Percentiles rank a stretch among this genome's conserved stretches.
phyloP scores from a whole-genome alignment of 2,329 filamentous ascomycete genomes.

The Paraphoma sp. region DNA sequence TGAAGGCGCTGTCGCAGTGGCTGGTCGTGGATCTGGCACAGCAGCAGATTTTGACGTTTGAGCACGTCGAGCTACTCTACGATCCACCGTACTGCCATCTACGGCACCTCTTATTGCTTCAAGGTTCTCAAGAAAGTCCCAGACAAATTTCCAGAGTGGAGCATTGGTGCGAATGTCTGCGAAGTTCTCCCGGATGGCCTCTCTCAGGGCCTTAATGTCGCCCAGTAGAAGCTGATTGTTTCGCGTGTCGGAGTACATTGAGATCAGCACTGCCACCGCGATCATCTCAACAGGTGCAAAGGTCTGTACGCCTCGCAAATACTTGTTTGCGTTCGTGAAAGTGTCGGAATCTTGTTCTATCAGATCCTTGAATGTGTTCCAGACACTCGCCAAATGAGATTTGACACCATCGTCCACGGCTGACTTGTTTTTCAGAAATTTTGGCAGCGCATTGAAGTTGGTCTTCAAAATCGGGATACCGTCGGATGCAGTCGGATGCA shows the following conservation, averaged over 20 bases:
- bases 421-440: constrained; percentile 33
- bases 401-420: constrained; percentile 37
- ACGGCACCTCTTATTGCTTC: constrained; percentile 32
- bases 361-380: constrained; percentile 38
- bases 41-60: neutral
- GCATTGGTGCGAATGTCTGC: constrained; percentile 37
- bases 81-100: constrained; percentile 26
- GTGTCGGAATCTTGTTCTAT: constrained; percentile 30
- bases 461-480: constrained; percentile 35
- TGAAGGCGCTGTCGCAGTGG: neutral
- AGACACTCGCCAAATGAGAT: constrained; percentile 42
- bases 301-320: constrained; percentile 33
- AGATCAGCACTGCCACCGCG: constrained; percentile 42
- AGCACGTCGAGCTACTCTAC: neutral
- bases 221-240: constrained; percentile 36
- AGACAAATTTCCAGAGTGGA: constrained; percentile 36
- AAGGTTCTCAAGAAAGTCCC: constrained; percentile 40
- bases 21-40: neutral
- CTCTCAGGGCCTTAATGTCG: constrained; percentile 37
- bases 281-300: constrained; percentile 49
- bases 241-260: constrained; percentile 34
- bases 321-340: constrained; percentile 38
- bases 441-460: constrained; percentile 22
- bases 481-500: constrained; percentile 29
- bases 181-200: constrained; percentile 33